Evolutionary conservation across 2,329 filamentous ascomycete genomes (phyloP).

Genomic region (Alternaria metachromatica): DNA sequence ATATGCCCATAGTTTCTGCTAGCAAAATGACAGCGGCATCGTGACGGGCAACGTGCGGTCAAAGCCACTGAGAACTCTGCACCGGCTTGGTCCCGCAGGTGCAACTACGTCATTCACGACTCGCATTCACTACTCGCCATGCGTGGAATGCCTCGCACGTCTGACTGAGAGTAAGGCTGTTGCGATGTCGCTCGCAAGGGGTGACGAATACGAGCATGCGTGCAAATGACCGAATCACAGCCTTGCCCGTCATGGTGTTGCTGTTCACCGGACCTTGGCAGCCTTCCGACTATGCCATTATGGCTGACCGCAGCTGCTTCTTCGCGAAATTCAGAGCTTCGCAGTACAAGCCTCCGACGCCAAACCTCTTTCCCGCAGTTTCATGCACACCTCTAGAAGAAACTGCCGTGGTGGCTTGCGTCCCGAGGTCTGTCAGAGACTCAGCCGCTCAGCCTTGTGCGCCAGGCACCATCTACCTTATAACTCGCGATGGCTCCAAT

Average conservation of each 20-base stretch:
- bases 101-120: conserved; percentile 6
- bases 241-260: background rate
- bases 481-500: background rate
- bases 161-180: background rate
- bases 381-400: background rate
- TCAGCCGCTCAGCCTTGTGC: background rate
- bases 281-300: background rate
- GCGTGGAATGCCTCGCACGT: background rate
- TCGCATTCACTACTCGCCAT: background rate
- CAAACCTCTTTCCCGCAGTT: background rate
- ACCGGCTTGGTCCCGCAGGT: background rate
- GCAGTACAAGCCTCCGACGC: background rate
- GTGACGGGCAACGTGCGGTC: conserved; percentile 8
- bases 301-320: conserved; percentile 6
- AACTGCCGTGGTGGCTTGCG: background rate
- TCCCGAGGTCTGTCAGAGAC: background rate
- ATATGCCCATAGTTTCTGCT: background rate
- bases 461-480: background rate
- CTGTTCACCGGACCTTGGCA: conserved; percentile 26
- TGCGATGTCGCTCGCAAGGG: background rate
- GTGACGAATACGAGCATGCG: background rate
- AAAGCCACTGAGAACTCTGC: conserved; percentile 1
- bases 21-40: background rate
- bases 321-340: background rate
- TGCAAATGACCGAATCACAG: background rate